Conservation (phyloP, 1,284 basidiomycete species). For the Inonotus obliquus region DNA sequence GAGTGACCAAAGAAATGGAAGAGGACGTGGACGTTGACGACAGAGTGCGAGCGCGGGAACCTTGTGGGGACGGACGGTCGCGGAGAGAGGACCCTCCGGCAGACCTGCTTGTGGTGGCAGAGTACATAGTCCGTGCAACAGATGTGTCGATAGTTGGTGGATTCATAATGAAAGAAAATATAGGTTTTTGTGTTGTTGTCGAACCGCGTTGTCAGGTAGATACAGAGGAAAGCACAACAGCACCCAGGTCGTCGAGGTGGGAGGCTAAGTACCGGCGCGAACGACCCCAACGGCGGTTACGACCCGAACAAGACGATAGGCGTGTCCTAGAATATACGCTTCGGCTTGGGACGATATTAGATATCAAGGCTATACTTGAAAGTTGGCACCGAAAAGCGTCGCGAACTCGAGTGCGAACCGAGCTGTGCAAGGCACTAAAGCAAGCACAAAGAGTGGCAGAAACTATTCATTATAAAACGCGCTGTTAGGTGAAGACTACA, state of each 20-base stretch:
- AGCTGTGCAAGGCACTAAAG: not conserved
- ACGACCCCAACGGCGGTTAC: not conserved
- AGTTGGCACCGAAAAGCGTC: not conserved
- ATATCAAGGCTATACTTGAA: not conserved
- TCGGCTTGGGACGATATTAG: not conserved
- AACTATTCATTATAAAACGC: not conserved
- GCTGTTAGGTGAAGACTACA: not conserved
- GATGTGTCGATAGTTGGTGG: constrained; percentile 19
- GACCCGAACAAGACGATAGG: constrained; percentile 4
- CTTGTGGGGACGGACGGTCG: not conserved
- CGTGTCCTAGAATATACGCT: not conserved
- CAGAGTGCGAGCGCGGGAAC: constrained; percentile 28
- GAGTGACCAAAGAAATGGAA: constrained; percentile 49
- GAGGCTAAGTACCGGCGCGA: not conserved
- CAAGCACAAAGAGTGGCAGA: not conserved
- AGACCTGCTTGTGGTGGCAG: not conserved
- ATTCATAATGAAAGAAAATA: constrained; percentile 8
- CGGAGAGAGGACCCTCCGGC: not conserved
- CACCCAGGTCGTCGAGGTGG: not conserved
- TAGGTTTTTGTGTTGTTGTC: not conserved
- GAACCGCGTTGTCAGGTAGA: not conserved
- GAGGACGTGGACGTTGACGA: constrained; percentile 55
- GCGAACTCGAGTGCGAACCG: constrained; percentile 1
- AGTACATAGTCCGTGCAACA: constrained; percentile 15
- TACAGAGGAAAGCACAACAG: not conserved